Conservation (phyloP, 2,329 filamentous ascomycete genomes). For the Amauroascus verrucosus region DNA sequence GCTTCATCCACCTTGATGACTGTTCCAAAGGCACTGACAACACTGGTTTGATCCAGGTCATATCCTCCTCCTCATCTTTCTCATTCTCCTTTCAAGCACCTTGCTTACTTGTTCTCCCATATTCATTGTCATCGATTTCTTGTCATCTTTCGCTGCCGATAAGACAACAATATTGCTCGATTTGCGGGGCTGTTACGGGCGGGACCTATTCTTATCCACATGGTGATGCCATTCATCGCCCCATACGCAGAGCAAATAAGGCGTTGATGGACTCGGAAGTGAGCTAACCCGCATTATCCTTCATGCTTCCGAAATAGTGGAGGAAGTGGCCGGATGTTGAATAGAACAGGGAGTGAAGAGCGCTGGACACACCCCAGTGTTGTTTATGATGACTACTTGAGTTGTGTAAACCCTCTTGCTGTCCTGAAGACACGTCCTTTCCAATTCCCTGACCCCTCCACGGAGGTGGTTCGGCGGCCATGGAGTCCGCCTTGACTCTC, state of each 20-base stretch:
- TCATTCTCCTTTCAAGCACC: too few relatives aligned
- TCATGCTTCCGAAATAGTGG: neutral
- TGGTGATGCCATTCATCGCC: neutral
- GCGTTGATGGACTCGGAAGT: constrained; percentile 2
- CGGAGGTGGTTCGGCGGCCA: constrained; percentile 28
- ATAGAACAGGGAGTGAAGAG: constrained; percentile 5
- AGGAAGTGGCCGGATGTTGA: constrained; percentile 7
- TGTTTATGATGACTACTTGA: constrained; percentile 9
- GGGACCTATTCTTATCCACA: neutral
- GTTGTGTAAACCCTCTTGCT: neutral
- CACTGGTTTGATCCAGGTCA: neutral
- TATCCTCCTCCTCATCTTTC: neutral
- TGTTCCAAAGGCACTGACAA: neutral
- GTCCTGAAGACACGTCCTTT: constrained; percentile 2
- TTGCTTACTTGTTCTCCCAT: neutral
- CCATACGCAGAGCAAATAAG: neutral
- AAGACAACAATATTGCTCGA: neutral
- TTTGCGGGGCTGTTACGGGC: constrained; percentile 1
- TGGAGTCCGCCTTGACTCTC: constrained; percentile 24
- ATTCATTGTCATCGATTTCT: neutral
- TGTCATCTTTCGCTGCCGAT: neutral
- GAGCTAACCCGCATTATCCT: neutral
- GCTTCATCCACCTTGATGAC: neutral
- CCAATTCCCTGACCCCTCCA: constrained; percentile 25
- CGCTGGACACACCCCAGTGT: constrained; percentile 11